phyloP scores from a whole-genome alignment of 495 filamentous ascomycete genomes.

The Parmelia sp. region DNA sequence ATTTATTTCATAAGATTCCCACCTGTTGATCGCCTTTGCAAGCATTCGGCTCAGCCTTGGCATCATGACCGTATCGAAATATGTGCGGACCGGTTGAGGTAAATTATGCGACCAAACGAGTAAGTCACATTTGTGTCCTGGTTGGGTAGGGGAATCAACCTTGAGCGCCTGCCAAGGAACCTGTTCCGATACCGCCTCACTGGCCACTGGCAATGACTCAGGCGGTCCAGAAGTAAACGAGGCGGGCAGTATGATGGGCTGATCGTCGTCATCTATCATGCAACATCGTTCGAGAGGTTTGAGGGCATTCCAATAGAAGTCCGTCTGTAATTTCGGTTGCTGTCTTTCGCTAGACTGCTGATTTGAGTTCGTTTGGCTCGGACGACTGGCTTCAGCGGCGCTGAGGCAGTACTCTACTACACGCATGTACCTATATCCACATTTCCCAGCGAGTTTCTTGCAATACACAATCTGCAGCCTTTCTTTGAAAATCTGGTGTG shows the following conservation, averaged over 20 bases:
- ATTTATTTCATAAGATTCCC: constrained; percentile 66
- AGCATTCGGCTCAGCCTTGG: constrained; percentile 65
- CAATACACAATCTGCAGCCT: constrained; percentile 56
- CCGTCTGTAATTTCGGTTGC: constrained; percentile 29
- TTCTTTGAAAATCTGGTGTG: constrained; percentile 55
- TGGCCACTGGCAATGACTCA: not conserved
- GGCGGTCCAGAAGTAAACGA: constrained; percentile 8
- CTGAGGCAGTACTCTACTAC: constrained; percentile 73
- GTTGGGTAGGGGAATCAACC: constrained; percentile 18
- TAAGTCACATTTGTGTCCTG: constrained; percentile 10
- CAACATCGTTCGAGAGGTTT: constrained; percentile 39
- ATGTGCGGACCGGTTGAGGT: constrained; percentile 55
- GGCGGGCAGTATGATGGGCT: constrained; percentile 15
- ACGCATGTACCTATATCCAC: constrained; percentile 70
- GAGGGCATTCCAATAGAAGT: constrained; percentile 36
- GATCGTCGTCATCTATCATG: constrained; percentile 33
- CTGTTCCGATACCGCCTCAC: constrained; percentile 2
- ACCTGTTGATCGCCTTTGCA: constrained; percentile 51
- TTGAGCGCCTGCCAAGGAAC: constrained; percentile 18
- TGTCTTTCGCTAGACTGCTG: not conserved
- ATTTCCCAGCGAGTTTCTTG: constrained; percentile 63
- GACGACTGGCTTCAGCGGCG: constrained; percentile 51
- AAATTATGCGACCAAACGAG: constrained; percentile 35
- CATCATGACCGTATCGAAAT: constrained; percentile 67
- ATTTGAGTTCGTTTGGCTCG: not conserved